A percentile compares a stretch with the other conserved stretches of the same genome.
phyloP scores from a whole-genome alignment of 108 stramenopile genomes.

The Conticribra weissflogii region DNA sequence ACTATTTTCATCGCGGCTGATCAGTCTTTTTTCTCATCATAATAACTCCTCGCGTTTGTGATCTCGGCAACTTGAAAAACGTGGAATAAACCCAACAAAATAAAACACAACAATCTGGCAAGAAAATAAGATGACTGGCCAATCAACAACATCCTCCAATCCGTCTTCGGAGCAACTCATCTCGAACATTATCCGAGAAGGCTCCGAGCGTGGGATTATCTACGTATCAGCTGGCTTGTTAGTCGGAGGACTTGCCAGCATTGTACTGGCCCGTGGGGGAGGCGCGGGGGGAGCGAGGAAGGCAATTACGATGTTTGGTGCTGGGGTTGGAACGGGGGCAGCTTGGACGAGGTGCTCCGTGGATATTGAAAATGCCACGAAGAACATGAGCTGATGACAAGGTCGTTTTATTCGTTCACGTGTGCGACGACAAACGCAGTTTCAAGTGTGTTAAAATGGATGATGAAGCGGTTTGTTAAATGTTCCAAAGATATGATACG shows the following conservation, averaged over 20 bases:
- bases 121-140: slow-evolving; percentile 19
- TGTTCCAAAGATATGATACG: too few species aligned
- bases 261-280: slow-evolving; percentile 51
- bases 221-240: slow-evolving; percentile 52
- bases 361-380: slow-evolving; percentile 54
- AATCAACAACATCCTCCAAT: slow-evolving; percentile 19
- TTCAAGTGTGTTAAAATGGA: too few species aligned
- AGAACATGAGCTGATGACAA: slow-evolving; percentile 29
- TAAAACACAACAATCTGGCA: not conserved
- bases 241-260: slow-evolving; percentile 50
- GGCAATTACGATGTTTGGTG: slow-evolving; percentile 51
- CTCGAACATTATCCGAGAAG: slow-evolving; percentile 50
- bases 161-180: slow-evolving; percentile 45
- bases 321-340: slow-evolving; percentile 50
- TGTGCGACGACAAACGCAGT: too few species aligned
- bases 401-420: not conserved
- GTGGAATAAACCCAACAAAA: too few species aligned
- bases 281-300: slow-evolving; percentile 49
- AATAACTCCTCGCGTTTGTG: too few species aligned
- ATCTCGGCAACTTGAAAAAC: too few species aligned
- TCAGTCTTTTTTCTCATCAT: too few species aligned
- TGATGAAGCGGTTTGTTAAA: too few species aligned
- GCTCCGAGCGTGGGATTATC: slow-evolving; percentile 45
- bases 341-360: slow-evolving; percentile 57
- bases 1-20: too few species aligned